phyloP scores from a whole-genome alignment of 2,329 filamentous ascomycete genomes.

The Verruconis gallopava region DNA sequence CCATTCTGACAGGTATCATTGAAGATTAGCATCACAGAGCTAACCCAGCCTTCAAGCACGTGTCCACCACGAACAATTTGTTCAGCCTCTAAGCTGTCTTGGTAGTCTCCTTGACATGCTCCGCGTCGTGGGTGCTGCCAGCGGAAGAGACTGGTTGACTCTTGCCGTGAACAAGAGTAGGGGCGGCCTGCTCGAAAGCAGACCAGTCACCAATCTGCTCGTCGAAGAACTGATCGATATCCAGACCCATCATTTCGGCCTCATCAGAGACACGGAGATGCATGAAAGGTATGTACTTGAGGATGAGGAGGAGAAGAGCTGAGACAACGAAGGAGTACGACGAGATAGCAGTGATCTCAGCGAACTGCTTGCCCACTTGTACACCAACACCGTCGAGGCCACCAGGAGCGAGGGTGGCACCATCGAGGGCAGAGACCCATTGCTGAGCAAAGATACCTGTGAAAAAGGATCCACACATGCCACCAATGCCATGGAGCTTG shows the following conservation, averaged over 20 bases:
- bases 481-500: conserved; percentile 45
- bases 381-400: conserved; percentile 42
- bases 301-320: conserved; percentile 36
- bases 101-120: too few species aligned
- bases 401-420: conserved; percentile 34
- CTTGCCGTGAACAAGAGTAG: neutral
- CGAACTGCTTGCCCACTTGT: conserved; percentile 43
- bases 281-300: conserved; percentile 43
- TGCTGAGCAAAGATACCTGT: conserved; percentile 44
- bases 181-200: conserved; percentile 18
- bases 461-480: conserved; percentile 44
- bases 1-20: neutral
- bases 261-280: conserved; percentile 42
- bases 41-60: too few species aligned
- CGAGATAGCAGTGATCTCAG: conserved; percentile 42
- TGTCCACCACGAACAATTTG: too few species aligned
- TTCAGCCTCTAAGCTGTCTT: too few species aligned
- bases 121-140: neutral
- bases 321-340: conserved; percentile 41
- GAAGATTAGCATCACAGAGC: too few species aligned
- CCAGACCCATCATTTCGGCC: conserved; percentile 41
- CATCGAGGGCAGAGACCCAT: conserved; percentile 37
- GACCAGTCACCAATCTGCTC: conserved; percentile 44
- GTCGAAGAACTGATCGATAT: conserved; percentile 42
- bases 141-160: neutral